phyloP scores from a whole-genome alignment of 139 green algal species.

The Picochlorum sp. region DNA sequence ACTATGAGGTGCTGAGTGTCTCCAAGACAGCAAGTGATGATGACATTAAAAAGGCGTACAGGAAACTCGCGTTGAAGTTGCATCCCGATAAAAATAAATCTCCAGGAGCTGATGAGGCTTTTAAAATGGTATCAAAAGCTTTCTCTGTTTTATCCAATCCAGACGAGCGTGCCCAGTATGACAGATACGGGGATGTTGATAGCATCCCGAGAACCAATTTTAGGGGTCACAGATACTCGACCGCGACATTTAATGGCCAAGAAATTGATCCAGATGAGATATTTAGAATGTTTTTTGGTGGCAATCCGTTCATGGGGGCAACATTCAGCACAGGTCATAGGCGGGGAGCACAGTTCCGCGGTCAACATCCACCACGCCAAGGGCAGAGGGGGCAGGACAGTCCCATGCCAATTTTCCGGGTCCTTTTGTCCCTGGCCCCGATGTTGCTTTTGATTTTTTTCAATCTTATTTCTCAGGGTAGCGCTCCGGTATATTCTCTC shows the following conservation, averaged over 20 bases:
- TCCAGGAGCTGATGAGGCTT: slow-evolving; percentile 43
- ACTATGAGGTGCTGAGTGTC: slow-evolving; percentile 43
- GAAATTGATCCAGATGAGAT: slow-evolving; percentile 53
- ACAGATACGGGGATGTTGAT: slow-evolving; percentile 43
- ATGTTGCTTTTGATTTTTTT: slow-evolving; percentile 45
- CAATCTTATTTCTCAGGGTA: slow-evolving; percentile 29
- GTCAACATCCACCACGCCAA: slow-evolving; percentile 4
- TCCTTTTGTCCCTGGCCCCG: slow-evolving; percentile 38
- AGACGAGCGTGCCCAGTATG: slow-evolving; percentile 51
- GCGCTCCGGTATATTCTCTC: slow-evolving; percentile 21
- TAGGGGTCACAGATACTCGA: slow-evolving; percentile 9
- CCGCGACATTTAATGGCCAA: slow-evolving; percentile 1
- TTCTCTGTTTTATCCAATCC: slow-evolving; percentile 58
- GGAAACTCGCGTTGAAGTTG: slow-evolving; percentile 74
- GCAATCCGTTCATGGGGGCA: slow-evolving; percentile 22
- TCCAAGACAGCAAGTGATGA: slow-evolving; percentile 26
- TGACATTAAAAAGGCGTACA: slow-evolving; percentile 78
- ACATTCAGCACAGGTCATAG: slow-evolving; percentile 3
- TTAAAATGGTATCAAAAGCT: slow-evolving; percentile 57
- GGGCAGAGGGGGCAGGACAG: not conserved
- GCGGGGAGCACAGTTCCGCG: too few species aligned
- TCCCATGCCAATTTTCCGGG: slow-evolving; percentile 10
- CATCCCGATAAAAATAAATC: slow-evolving; percentile 90
- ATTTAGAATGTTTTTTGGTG: slow-evolving; percentile 58
- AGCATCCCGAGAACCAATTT: not conserved